A percentile compares a stretch with the other conserved stretches of the same genome.
phyloP scores from a whole-genome alignment of 441 rosid genomes.

The Gossypium laxum region DNA sequence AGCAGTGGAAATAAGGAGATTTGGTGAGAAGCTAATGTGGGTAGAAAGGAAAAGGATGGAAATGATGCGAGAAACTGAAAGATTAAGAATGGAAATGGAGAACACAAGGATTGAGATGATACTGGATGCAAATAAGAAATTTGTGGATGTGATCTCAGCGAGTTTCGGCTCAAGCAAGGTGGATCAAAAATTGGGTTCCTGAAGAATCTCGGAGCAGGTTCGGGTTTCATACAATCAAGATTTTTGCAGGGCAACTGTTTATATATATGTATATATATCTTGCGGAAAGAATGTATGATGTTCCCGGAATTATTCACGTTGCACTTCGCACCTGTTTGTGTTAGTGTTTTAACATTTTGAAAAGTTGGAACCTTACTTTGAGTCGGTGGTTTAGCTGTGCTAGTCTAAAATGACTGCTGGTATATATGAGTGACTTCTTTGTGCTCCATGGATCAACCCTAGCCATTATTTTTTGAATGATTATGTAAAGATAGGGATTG shows the following conservation, averaged over 20 bases:
- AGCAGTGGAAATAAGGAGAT: not conserved
- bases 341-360: too few species aligned
- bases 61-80: conserved; percentile 33
- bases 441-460: not conserved
- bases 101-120: conserved; percentile 24
- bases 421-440: not conserved
- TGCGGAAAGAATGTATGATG: too few species aligned
- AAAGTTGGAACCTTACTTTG: too few species aligned
- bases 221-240: too few species aligned
- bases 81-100: conserved; percentile 12
- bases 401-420: not conserved
- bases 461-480: not conserved
- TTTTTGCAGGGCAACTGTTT: too few species aligned
- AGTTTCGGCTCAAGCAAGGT: conserved; percentile 15
- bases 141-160: conserved; percentile 31
- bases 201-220: not conserved
- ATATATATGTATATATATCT: too few species aligned
- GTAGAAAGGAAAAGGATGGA: conserved; percentile 17
- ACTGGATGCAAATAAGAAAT: conserved; percentile 17
- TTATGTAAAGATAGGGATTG: not conserved
- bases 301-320: too few species aligned
- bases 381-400: too few species aligned
- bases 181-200: not conserved
- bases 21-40: not conserved
- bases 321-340: too few species aligned